A percentile compares a stretch with the other conserved stretches of the same genome.
phyloP scores from a whole-genome alignment of 495 filamentous ascomycete species.

The Entonaema liquescens region DNA sequence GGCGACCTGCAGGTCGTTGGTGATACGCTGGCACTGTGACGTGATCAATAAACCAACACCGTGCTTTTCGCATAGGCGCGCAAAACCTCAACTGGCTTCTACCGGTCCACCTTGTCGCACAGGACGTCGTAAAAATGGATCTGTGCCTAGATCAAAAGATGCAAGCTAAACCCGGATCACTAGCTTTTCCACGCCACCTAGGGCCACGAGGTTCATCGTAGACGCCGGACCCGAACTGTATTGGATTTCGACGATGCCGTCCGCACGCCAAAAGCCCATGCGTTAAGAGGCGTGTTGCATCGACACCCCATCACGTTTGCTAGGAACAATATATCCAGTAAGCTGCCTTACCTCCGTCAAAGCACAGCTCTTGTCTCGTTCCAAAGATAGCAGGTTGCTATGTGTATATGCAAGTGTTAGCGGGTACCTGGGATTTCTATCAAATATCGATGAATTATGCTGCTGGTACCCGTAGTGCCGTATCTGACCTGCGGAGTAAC shows the following conservation, averaged over 20 bases:
- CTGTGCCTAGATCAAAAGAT: conserved; percentile 20
- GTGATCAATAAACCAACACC: conserved; percentile 18
- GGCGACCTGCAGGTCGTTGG: conserved; percentile 32
- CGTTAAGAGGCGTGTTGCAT: conserved; percentile 18
- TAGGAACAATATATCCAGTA: conserved; percentile 3
- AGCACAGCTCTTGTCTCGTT: conserved; percentile 2
- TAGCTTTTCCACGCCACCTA: conserved; percentile 22
- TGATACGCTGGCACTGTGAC: conserved; percentile 27
- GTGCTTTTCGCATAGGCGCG: conserved; percentile 28
- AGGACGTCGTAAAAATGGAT: conserved; percentile 36
- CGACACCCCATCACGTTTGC: conserved; percentile 13
- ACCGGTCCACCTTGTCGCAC: conserved; percentile 31
- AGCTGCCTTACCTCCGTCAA: not conserved
- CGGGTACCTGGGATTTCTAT: conserved; percentile 2
- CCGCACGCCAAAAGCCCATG: conserved; percentile 2
- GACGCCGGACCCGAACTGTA: conserved; percentile 8
- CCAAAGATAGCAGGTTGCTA: not conserved
- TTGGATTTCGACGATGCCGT: not conserved
- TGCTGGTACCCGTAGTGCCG: conserved; percentile 28
- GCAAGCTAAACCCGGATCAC: conserved; percentile 25
- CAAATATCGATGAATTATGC: conserved; percentile 7
- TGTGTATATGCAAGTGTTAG: conserved; percentile 6
- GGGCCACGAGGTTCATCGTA: conserved; percentile 6
- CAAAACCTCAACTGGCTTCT: conserved; percentile 17
- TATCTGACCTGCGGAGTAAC: conserved; percentile 21